A percentile compares a stretch with the other conserved stretches of the same genome.
Evolutionary conservation across 495 filamentous ascomycete genomes (phyloP).

Genomic region (Penicillium atrosanguineum): DNA sequence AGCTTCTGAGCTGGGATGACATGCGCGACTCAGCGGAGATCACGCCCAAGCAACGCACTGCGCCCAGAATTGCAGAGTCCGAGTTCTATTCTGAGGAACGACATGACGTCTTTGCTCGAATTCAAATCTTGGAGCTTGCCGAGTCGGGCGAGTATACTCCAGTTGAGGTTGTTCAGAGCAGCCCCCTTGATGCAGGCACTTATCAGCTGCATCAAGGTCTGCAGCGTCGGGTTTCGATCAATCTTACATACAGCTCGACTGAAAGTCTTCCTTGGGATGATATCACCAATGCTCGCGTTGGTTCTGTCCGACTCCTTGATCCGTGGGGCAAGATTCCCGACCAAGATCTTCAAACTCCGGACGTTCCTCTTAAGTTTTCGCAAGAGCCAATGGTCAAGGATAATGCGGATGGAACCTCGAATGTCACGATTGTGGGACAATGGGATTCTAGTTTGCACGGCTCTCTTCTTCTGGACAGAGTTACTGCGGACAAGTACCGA

Average conservation of each 20-base stretch:
- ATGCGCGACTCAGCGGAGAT: slow-evolving; percentile 69
- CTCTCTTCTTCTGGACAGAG: slow-evolving; percentile 83
- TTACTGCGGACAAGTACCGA: slow-evolving; percentile 85
- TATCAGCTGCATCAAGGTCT: slow-evolving; percentile 96
- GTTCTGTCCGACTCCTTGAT: slow-evolving; percentile 78
- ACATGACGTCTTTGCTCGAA: slow-evolving; percentile 85
- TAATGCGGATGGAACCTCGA: slow-evolving; percentile 89
- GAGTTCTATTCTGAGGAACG: slow-evolving; percentile 91
- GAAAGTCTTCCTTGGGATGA: slow-evolving; percentile 85
- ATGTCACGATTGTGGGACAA: slow-evolving; percentile 78
- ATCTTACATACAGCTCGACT: slow-evolving; percentile 82
- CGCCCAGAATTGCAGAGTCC: slow-evolving; percentile 77
- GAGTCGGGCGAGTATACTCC: slow-evolving; percentile 89
- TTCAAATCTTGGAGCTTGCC: slow-evolving; percentile 86
- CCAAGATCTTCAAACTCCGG: slow-evolving; percentile 63
- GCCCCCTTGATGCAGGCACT: slow-evolving; percentile 74
- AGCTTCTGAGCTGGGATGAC: slow-evolving; percentile 97
- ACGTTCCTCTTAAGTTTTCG: slow-evolving; percentile 73
- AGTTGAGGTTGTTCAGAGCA: slow-evolving; percentile 86
- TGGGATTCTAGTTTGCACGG: slow-evolving; percentile 96
- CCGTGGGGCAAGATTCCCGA: slow-evolving; percentile 81
- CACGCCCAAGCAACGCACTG: slow-evolving; percentile 57
- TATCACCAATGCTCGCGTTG: slow-evolving; percentile 69
- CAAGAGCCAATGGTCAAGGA: slow-evolving; percentile 71
- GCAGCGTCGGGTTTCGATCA: slow-evolving; percentile 83